Base-by-base conservation (phyloP, 2,329 filamentous ascomycete genomes). In the Xylaria sp. region DNA sequence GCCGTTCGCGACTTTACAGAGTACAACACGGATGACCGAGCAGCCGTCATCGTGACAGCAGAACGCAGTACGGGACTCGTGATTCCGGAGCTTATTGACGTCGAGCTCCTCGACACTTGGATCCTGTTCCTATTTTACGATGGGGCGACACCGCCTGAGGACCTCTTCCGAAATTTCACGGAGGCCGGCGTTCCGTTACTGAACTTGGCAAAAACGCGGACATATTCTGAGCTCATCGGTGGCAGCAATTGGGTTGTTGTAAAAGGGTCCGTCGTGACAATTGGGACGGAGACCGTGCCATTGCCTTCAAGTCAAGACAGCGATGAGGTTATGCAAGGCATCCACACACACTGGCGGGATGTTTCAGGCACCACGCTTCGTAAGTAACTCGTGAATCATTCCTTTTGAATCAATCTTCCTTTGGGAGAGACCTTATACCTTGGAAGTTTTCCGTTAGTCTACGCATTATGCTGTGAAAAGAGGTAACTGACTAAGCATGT, bases 61-160 rank as follows among this genome's bases (percentile, higher is more conserved):
- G 83, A 87, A 71, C 81, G 84, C 20, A 81, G 82, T 1, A 76
- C 78, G 2, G 69, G 67, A 2, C 63, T 69, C 25, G 56, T 68
- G 33, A 56, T 69, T 6, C 69, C 67, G 1, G 63, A 66, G 0
- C 43, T 71, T 9, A 57, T 71, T 12, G 68, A 70, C 51, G 75
- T 83, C 7, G 79, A 81, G 33, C 71, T 83, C 1, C 72, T 88
- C 62, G 82, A 89, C 71, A 81, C 84, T 6, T 89, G 87, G 86
- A 83, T 88, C 67, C 79, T 91, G 67, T 90, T 90, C 78, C 77
- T 89, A 48, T 90, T 90, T 80, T 90, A 90, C 75, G 86, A 91
- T 75, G 89, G 86, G 2, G 80, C 82, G 0, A 76, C 77, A 25
- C 84, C 85, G 0, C 88, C 88, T 0, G 75, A 80, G 0, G 84